Conservation (phyloP, 140 eudicot species). For the Bidens hawaiensis region DNA sequence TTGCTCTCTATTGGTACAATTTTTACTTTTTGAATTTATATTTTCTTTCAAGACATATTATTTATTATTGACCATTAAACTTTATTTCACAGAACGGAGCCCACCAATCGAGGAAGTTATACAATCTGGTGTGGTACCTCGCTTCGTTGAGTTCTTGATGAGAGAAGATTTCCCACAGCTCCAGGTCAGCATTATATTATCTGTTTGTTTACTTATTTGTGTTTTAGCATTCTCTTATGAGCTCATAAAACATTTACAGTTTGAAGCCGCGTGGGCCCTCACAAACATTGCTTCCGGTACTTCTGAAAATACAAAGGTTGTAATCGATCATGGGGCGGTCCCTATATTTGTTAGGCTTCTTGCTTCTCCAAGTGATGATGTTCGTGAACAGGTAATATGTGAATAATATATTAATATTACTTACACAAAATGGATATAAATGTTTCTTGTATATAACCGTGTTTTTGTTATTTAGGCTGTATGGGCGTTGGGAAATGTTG, state of each 20-base stretch:
- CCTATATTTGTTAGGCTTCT: constrained; percentile 85
- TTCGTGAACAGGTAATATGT: constrained; percentile 73
- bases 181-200: constrained; percentile 45
- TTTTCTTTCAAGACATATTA: background rate
- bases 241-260: constrained; percentile 33
- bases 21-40: background rate
- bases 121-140: constrained; percentile 87
- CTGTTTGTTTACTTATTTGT: background rate
- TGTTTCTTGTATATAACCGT: background rate
- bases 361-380: constrained; percentile 82
- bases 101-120: constrained; percentile 94
- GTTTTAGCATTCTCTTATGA: background rate
- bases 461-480: constrained; percentile 53
- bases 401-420: background rate
- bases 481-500: constrained; percentile 93
- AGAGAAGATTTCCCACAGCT: constrained; percentile 88
- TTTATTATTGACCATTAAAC: background rate
- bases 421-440: background rate
- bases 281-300: constrained; percentile 96
- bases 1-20: constrained; percentile 75
- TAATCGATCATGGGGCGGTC: constrained; percentile 81
- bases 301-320: constrained; percentile 75
- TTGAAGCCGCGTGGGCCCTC: constrained; percentile 98
- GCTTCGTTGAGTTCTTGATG: constrained; percentile 72
- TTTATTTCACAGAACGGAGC: constrained; percentile 51